Conservation (phyloP, 164 flowering plant genomes). For the Cinnamomum micranthum region DNA sequence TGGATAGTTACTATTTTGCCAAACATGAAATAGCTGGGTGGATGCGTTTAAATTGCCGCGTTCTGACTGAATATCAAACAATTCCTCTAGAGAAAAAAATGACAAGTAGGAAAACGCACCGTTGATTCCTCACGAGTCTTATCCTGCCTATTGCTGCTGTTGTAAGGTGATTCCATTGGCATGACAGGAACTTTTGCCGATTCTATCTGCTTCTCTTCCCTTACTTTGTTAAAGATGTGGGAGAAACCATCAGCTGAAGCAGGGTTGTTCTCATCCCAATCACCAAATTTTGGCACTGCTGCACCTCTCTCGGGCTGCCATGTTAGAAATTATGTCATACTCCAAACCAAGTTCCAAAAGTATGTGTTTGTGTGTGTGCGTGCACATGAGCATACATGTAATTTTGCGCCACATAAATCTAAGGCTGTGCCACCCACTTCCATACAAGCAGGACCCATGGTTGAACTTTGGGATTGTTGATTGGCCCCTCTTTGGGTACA, state of each 20-base stretch:
- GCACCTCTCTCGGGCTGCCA: slow-evolving; percentile 64
- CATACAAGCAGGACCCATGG: neutral
- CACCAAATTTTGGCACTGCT: slow-evolving; percentile 83
- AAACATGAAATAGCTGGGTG: neutral
- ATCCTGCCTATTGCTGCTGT: slow-evolving; percentile 6
- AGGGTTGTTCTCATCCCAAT: slow-evolving; percentile 80
- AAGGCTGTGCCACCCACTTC: too few species aligned
- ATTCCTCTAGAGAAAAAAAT: neutral
- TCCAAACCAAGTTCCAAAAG: neutral
- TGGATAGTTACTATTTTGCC: too few species aligned
- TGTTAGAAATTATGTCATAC: neutral
- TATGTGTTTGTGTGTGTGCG: neutral
- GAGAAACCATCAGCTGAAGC: slow-evolving; percentile 76
- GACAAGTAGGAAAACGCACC: neutral
- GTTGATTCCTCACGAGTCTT: neutral
- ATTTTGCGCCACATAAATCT: too few species aligned
- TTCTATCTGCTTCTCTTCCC: slow-evolving; percentile 60
- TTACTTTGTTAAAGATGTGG: slow-evolving; percentile 67
- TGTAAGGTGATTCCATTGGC: slow-evolving; percentile 16
- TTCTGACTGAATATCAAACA: neutral
- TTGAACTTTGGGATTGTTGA: neutral
- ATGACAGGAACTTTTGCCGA: slow-evolving; percentile 13
- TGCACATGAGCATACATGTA: neutral
- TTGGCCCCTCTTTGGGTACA: neutral
- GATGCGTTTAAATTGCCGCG: neutral